These are phyloP conservation scores for Eugenia klotzschiana DNA, from an alignment of 441 rosid species.

Conservation along the genomic window DNA sequence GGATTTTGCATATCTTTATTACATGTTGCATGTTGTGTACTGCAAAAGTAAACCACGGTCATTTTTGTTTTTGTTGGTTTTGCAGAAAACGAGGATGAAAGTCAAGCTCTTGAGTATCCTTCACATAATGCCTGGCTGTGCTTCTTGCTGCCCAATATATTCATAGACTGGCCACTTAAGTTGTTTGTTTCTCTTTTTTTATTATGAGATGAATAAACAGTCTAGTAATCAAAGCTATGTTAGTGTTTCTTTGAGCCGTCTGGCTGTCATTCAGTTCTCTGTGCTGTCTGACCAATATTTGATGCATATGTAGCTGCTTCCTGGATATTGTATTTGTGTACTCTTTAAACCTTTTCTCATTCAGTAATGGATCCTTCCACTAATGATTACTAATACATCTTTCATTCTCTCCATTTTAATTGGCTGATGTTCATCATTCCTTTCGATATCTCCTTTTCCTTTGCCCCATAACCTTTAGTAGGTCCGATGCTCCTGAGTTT, in stretches of 20 bases:
- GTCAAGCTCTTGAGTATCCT: conserved; percentile 87
- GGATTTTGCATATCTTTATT: background rate
- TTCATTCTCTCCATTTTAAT: background rate
- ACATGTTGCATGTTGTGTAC: background rate
- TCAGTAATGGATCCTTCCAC: background rate
- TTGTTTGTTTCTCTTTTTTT: background rate
- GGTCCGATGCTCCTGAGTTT: background rate
- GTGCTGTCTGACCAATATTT: background rate
- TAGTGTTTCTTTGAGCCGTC: background rate
- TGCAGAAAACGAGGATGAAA: conserved; percentile 45
- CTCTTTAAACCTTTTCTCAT: background rate
- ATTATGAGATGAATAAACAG: background rate
- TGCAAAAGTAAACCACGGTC: background rate
- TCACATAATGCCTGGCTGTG: background rate
- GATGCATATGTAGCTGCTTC: background rate
- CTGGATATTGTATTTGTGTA: background rate
- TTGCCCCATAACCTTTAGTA: background rate
- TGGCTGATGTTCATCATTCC: background rate
- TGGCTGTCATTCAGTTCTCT: background rate
- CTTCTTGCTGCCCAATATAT: background rate
- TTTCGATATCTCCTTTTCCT: background rate
- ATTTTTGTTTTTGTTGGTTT: background rate
- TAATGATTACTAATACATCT: background rate
- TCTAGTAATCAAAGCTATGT: background rate
- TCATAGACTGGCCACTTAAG: background rate